These are phyloP conservation scores for Geosiphon pyriformis DNA, from an alignment of 192 early-diverging fungal genomes.

Conservation along the genomic window DNA sequence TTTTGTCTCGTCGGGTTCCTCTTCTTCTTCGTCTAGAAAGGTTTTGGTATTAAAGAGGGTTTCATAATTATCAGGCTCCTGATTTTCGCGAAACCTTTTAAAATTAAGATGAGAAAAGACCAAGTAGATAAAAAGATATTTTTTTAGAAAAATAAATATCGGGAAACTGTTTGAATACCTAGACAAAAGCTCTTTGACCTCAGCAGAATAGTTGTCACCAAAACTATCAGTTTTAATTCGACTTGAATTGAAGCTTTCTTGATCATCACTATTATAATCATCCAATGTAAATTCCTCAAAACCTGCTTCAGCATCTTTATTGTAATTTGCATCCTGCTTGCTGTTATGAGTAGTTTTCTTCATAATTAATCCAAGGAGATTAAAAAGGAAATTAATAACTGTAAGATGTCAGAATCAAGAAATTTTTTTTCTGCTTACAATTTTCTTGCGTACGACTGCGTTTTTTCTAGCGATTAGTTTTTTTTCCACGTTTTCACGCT, in stretches of 20 bases:
- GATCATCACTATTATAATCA: constrained; percentile 63
- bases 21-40: constrained; percentile 21
- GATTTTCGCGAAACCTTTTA: constrained; percentile 11
- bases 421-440: neutral
- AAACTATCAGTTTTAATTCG: constrained; percentile 13
- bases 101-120: too few relatives aligned
- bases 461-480: constrained; percentile 23
- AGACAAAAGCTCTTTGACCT: constrained; percentile 49
- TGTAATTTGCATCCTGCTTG: constrained; percentile 14
- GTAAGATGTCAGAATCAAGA: too few relatives aligned
- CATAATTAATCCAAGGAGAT: too few relatives aligned
- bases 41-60: too few relatives aligned
- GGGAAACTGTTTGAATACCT: too few relatives aligned
- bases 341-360: too few relatives aligned
- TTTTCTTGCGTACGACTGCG: neutral
- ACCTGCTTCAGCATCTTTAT: constrained; percentile 34
- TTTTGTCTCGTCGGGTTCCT: constrained; percentile 42
- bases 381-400: too few relatives aligned
- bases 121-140: too few relatives aligned
- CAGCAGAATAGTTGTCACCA: constrained; percentile 46
- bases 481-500: constrained; percentile 33
- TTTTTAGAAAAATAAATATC: too few relatives aligned
- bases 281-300: constrained; percentile 44
- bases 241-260: constrained; percentile 20
- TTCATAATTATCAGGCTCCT: constrained; percentile 7